These are phyloP conservation scores for Debaryomyces psychrophilus DNA, from an alignment of 1,139 yeast genomes.

Conservation along the genomic window DNA sequence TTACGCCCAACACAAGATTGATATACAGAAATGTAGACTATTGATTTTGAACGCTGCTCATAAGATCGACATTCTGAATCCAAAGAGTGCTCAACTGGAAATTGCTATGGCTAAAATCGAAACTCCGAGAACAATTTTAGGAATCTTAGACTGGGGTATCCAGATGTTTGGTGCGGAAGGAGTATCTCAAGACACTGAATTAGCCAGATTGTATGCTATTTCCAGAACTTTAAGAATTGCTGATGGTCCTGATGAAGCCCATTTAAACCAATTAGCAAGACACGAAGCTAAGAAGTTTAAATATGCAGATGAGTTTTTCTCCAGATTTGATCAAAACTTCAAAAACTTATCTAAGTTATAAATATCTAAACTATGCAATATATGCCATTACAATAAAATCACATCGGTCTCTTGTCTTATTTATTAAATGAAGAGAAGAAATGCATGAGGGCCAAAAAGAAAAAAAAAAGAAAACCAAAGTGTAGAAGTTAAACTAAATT, in stretches of 20 bases:
- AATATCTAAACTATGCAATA: slow-evolving; percentile 4
- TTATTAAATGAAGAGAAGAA: slow-evolving; percentile 4
- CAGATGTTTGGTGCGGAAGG: slow-evolving; percentile 76
- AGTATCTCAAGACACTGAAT: slow-evolving; percentile 62
- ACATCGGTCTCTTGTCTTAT: slow-evolving; percentile 4
- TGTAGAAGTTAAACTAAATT: slow-evolving; percentile 5
- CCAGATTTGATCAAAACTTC: slow-evolving; percentile 24
- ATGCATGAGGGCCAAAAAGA: slow-evolving; percentile 7
- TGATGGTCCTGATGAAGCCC: slow-evolving; percentile 80
- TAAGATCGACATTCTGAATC: slow-evolving; percentile 58
- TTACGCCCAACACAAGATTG: slow-evolving; percentile 61
- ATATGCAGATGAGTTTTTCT: slow-evolving; percentile 39
- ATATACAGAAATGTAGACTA: slow-evolving; percentile 58
- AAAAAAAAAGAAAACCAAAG: slow-evolving; percentile 8
- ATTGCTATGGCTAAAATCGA: slow-evolving; percentile 73
- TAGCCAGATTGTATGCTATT: slow-evolving; percentile 59
- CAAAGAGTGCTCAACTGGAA: slow-evolving; percentile 60
- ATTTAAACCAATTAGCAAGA: slow-evolving; percentile 61
- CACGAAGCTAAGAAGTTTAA: slow-evolving; percentile 41
- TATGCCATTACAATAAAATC: not conserved
- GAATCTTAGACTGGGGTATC: slow-evolving; percentile 66
- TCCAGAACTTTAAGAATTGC: slow-evolving; percentile 68
- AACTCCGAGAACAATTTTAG: slow-evolving; percentile 60
- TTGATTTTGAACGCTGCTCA: slow-evolving; percentile 69
- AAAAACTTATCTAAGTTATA: slow-evolving; percentile 33